Evolutionary conservation across 148 eudicot genomes (phyloP), one percentile per base, ranked within the genome.

Genomic region (Fagopyrum esculentum): DNA sequence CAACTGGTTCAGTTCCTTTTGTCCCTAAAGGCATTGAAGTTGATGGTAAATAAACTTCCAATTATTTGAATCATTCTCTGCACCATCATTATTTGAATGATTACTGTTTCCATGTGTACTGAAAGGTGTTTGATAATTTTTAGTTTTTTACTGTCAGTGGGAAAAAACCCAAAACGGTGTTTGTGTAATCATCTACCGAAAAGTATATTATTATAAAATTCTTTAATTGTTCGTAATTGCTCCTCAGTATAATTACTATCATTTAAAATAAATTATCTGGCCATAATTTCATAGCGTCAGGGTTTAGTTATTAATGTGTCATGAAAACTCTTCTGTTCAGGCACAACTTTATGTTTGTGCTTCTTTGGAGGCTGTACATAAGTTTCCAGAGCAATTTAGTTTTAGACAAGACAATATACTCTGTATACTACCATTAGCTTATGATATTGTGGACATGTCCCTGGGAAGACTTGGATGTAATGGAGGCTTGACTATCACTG

Each of bases 1-100:
- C 99, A 45, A 95, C 99, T 68, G 99, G 99, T 78, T 95, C 99
- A 73, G 90, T 87, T 72, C 99, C 99, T 48, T 77, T 86, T 75
- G 99, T 95, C 48, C 99, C 99, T 43, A 95, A 89, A 84, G 99
- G 99, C 84, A 91, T 95, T 75, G 99, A 95, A 87, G 88, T 92
- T 79, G 99, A 95, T 89, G 99, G 99, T 92, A 85, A 84, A 77
- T 80, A 73, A 74, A 69, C 30, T 74, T 56, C 71, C 40, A 11
- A 63, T 45, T 45, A 9, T 40, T 8, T 77, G 47, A 26, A 3
- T 15, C 72, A 46, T 43, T 40, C 68, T 60, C n/a, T 64, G 69
- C 12, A 64, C 69, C 35, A 17, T 19, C 22, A 19, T 59, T 59
- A 59, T 19, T 59, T 2, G 3, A 59, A 55, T 55, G 22, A 22